Conservation (phyloP, 495 filamentous ascomycete genomes). For the Hyphodiscus hymeniophilus region DNA sequence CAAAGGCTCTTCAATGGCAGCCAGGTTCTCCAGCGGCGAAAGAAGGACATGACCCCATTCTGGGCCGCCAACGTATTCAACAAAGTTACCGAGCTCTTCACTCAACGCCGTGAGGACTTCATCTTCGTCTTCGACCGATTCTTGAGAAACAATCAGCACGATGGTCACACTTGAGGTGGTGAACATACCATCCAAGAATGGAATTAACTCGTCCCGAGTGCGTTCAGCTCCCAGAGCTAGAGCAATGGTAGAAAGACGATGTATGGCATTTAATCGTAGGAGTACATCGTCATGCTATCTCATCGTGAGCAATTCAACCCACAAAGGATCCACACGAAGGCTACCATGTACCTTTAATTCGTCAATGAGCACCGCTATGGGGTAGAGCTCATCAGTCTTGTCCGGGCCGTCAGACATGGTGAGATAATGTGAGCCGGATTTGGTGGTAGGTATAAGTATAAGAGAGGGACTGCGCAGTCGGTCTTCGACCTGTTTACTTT, state of each 20-base stretch:
- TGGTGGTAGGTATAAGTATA: background rate
- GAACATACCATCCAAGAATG: conserved; percentile 83
- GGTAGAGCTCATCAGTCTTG: conserved; percentile 91
- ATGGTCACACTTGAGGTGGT: no score
- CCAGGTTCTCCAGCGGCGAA: conserved; percentile 94
- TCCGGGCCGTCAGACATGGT: conserved; percentile 47
- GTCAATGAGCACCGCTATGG: conserved; percentile 98
- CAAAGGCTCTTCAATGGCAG: conserved; percentile 94
- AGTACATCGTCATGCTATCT: conserved; percentile 93
- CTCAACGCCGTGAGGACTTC: conserved; percentile 95
- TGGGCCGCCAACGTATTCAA: conserved; percentile 94
- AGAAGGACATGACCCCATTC: conserved; percentile 92
- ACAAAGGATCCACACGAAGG: background rate
- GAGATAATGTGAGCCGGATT: conserved; percentile 13
- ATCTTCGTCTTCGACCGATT: conserved; percentile 97
- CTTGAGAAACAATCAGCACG: conserved; percentile 36
- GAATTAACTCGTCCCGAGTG: conserved; percentile 95
- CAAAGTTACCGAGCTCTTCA: conserved; percentile 90
- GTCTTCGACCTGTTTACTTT: conserved; percentile 13
- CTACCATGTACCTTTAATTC: conserved; percentile 78
- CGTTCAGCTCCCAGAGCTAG: conserved; percentile 90
- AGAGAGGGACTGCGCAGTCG: conserved; percentile 4
- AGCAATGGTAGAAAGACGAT: conserved; percentile 94
- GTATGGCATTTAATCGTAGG: conserved; percentile 94
- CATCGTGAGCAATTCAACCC: conserved; percentile 14